Evolutionary conservation across 768 basidiomycete genomes (phyloP), one percentile per base, ranked within the genome.

Genomic region (Pleurotus sapidus): DNA sequence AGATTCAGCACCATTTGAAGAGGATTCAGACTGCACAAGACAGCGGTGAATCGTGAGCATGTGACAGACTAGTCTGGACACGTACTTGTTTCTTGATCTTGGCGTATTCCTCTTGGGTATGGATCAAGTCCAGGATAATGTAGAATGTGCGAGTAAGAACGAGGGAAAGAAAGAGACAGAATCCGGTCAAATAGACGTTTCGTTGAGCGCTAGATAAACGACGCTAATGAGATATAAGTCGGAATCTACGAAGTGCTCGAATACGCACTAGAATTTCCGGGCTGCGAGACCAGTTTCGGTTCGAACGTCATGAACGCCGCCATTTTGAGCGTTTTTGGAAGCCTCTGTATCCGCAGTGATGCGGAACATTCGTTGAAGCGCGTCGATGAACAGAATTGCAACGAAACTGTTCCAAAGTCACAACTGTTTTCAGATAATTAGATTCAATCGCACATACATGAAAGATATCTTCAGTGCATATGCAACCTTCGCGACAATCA

Each of bases 401-500:
- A 97, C 85, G 65, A 95, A 95, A 60, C 91, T 88, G 55, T 14
- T 30, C 11, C 47, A 15, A 12, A 23, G 38, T 48, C 20, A 34
- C 30, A n/a, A 30, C 30, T 17, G 47, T 18, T 46, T 6, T 40
- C 8, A 25, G 38, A 53, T 46, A 9, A 25, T 6, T 46, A 37
- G 12, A 57, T 48, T 20, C 46, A 63, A 57, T 70, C 66, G 47
- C 50, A 71, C 84, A 46, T 57, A 91, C 91, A 97, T 95, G 79
- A 96, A 97, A 7, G 92, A 88, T 59, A 97, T 96, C 71, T 96
- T 96, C 66, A 97, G 80, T 18, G 78, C 94, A 68, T 97, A 97
- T 5, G 93, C 91, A 57, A 96, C 62, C 65, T 95, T 95, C 17
- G 91, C 93, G 55, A 95, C 75, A 57, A 88, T 68, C 56, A 79